A percentile compares a stretch with the other conserved stretches of the same genome.
Conservation (phyloP, 257 asterid genomes). For the Coffea canephora region DNA sequence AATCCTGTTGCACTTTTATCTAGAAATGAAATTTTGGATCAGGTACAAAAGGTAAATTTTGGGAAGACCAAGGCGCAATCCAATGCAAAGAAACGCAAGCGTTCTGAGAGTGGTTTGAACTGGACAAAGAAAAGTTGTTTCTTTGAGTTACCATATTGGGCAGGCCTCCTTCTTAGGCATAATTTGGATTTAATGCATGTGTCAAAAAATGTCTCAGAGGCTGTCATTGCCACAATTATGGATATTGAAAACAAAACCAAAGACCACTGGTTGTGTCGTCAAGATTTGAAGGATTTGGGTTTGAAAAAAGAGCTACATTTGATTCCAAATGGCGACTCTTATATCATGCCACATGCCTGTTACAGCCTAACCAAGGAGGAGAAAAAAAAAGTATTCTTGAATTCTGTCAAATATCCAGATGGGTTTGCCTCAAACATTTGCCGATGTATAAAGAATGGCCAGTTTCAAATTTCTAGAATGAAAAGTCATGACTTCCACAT, state of each 20-base stretch:
- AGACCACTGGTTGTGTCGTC: neutral
- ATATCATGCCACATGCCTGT: too few relatives aligned
- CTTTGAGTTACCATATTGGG: neutral
- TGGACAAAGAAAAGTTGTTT: neutral
- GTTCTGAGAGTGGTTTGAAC: neutral
- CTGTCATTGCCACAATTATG: neutral
- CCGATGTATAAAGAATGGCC: too few relatives aligned
- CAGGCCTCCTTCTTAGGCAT: neutral
- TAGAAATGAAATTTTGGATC: neutral
- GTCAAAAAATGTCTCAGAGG: neutral
- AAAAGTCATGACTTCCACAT: too few relatives aligned
- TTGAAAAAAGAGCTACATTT: neutral
- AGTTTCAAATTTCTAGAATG: too few relatives aligned
- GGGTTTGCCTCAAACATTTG: too few relatives aligned
- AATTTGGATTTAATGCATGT: neutral
- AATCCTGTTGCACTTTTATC: neutral
- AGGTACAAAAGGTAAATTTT: neutral
- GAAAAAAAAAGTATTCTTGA: too few relatives aligned
- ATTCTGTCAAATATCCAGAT: too few relatives aligned
- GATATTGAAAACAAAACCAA: neutral
- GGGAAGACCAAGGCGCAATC: neutral
- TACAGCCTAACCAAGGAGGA: too few relatives aligned
- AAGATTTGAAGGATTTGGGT: neutral
- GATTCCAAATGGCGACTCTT: too few relatives aligned
- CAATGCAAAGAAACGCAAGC: neutral